Evolutionary conservation across 352 stramenopile species (phyloP).

Genomic region (Pythium biforme): DNA sequence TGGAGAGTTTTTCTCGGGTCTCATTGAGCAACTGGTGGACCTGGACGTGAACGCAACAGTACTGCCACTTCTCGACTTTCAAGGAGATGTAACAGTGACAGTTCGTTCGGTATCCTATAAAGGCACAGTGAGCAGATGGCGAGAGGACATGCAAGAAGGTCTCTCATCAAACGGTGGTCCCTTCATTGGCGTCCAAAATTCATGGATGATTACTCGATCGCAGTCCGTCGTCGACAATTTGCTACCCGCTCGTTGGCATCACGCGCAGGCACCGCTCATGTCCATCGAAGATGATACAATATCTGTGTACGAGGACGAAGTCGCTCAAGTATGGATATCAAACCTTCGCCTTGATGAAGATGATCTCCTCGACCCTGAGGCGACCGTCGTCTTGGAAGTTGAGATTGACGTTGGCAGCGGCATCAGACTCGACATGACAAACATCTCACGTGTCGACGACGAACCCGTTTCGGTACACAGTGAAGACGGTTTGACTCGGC

Average conservation of each 20-base stretch:
- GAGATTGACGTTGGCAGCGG: neutral
- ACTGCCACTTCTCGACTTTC: neutral
- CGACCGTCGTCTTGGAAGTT: neutral
- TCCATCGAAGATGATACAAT: neutral
- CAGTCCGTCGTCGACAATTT: conserved; percentile 14
- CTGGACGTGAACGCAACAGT: neutral
- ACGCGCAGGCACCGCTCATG: conserved; percentile 9
- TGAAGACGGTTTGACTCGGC: neutral
- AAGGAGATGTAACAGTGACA: neutral
- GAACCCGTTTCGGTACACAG: neutral
- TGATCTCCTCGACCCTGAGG: conserved; percentile 6
- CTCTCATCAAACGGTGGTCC: neutral
- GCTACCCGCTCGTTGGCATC: conserved; percentile 11
- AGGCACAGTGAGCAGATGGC: conserved; percentile 5
- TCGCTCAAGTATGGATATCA: neutral
- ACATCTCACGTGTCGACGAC: neutral
- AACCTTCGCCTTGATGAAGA: neutral
- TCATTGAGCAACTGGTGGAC: neutral
- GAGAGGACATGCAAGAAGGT: neutral
- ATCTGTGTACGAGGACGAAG: conserved; percentile 21
- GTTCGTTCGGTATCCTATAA: conserved; percentile 14
- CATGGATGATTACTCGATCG: conserved; percentile 10
- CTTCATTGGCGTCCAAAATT: neutral
- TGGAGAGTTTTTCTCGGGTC: neutral
- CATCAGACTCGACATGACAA: neutral